Evolutionary conservation across 768 basidiomycete genomes (phyloP).

Genomic region (Botryobasidium botryosum): DNA sequence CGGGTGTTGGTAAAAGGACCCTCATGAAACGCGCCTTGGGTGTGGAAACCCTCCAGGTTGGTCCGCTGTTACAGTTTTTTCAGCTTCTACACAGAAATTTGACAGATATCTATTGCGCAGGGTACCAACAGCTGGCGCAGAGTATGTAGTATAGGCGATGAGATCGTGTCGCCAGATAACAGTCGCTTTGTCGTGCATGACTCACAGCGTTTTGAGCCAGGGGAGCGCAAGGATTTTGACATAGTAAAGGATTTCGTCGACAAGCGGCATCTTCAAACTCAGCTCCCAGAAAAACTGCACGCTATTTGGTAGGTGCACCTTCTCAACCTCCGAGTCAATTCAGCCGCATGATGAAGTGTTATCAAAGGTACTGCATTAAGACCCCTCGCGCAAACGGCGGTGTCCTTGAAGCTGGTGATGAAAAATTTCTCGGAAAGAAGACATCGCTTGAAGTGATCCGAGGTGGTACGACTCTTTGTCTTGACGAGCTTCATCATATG

Average conservation of each 20-base stretch:
- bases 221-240: slow-evolving; percentile 15
- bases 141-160: slow-evolving; percentile 15
- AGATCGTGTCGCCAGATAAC: slow-evolving; percentile 15
- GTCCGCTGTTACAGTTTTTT: background rate
- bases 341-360: background rate
- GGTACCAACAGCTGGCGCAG: slow-evolving; percentile 14
- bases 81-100: background rate
- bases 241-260: slow-evolving; percentile 17
- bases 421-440: slow-evolving; percentile 15
- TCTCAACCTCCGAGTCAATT: background rate
- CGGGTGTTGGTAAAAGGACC: slow-evolving; percentile 21
- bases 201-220: slow-evolving; percentile 20
- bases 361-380: slow-evolving; percentile 19
- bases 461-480: slow-evolving; percentile 9
- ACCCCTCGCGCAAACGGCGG: slow-evolving; percentile 17
- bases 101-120: background rate
- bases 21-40: slow-evolving; percentile 18
- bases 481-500: too few relatives aligned
- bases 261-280: slow-evolving; percentile 7
- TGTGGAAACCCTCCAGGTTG: slow-evolving; percentile 11
- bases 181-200: slow-evolving; percentile 20
- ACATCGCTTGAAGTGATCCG: background rate
- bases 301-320: slow-evolving; percentile 17
- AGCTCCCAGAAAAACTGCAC: slow-evolving; percentile 14
- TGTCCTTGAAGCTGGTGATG: slow-evolving; percentile 17